Percentiles rank a stretch among this genome's conserved stretches.
These are phyloP conservation scores for Quercus parvula DNA, from an alignment of 306 rosid genomes.

Conservation along the genomic window DNA sequence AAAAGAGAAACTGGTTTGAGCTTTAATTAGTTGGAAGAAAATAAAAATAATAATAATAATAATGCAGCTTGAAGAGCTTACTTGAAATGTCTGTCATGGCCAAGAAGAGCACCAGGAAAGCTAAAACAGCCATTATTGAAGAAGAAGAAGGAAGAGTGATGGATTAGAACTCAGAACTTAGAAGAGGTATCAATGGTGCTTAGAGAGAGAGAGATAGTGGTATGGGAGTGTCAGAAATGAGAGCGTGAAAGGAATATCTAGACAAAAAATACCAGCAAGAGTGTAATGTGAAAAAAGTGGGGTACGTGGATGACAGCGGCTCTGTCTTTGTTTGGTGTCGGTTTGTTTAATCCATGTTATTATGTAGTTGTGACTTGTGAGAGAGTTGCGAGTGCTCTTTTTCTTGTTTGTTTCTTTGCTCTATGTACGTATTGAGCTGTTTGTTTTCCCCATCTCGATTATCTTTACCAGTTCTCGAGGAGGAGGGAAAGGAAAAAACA, in stretches of 20 bases:
- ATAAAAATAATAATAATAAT: neutral
- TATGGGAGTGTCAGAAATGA: slow-evolving; percentile 32
- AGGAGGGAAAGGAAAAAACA: neutral
- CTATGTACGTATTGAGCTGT: neutral
- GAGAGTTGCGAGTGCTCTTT: neutral
- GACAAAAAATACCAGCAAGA: slow-evolving; percentile 23
- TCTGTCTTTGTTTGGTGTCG: slow-evolving; percentile 10
- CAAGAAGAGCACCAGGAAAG: slow-evolving; percentile 50
- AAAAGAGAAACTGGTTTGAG: neutral
- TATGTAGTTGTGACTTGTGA: neutral
- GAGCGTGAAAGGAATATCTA: slow-evolving; percentile 2
- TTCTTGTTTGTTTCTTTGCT: neutral
- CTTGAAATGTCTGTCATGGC: slow-evolving; percentile 63
- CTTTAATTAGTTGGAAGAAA: no score
- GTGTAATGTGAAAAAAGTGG: slow-evolving; percentile 11
- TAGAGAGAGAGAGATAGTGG: slow-evolving; percentile 7
- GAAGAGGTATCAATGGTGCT: slow-evolving; percentile 2
- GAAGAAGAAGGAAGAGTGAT: slow-evolving; percentile 5
- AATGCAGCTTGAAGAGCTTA: slow-evolving; percentile 28
- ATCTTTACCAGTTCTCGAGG: slow-evolving; percentile 1
- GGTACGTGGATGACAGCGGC: slow-evolving; percentile 32
- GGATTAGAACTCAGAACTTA: neutral
- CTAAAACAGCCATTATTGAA: slow-evolving; percentile 47
- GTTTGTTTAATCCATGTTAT: neutral
- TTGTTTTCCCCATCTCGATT: neutral